Base-by-base conservation (phyloP, 2,329 filamentous ascomycete genomes). In the Tolypocladium ophioglossoides region DNA sequence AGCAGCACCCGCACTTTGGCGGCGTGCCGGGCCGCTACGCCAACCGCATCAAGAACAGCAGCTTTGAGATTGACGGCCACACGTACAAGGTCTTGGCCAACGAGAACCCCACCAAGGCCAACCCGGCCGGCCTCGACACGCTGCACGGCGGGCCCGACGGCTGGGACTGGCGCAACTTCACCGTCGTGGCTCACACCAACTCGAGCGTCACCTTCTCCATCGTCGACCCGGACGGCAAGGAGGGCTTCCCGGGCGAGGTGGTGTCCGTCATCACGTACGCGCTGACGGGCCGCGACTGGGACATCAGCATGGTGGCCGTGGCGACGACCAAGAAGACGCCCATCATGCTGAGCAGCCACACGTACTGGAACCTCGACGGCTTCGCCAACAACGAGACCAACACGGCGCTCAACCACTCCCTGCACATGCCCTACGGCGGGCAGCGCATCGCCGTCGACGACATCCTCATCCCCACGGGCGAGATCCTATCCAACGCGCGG, bases 301-400 rank as follows among this genome's bases (percentile, higher is more conserved):
- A 87, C 64, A 76, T 90, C 62, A 85, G 82, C 70, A 89, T 91
- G 76, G 72, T 84, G 16, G 87, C 87, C 41, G 68, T 86, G 54
- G 75, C 87, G 3, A 83, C 84, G 10, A 88, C 85, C 34, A 82
- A 87, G 72, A 85, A 84, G 72, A 91, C 88, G 7, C 88, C 88
- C 50, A 89, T 92, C 68, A 91, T 92, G 87, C 77, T 92, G 55
- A 87, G 80, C 65, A 78, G 74, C 60, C 76, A 88, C 74, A 82
- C 80, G 9, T 92, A 92, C 76, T 92, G 87, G 88, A 91, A 91
- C 67, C 75, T 92, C 47, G 87, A 91, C 63, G 88, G 84, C 37
- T 92, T 87, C 63, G 78, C 85, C 63, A 89, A 91, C 71, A 82
- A 85, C 55, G 77, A 86, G 66, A 87, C 85, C 2, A 74, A 76